Evolutionary conservation across 495 filamentous ascomycete genomes (phyloP), one percentile per base, ranked within the genome.

Genomic region (Xylaria castorea): DNA sequence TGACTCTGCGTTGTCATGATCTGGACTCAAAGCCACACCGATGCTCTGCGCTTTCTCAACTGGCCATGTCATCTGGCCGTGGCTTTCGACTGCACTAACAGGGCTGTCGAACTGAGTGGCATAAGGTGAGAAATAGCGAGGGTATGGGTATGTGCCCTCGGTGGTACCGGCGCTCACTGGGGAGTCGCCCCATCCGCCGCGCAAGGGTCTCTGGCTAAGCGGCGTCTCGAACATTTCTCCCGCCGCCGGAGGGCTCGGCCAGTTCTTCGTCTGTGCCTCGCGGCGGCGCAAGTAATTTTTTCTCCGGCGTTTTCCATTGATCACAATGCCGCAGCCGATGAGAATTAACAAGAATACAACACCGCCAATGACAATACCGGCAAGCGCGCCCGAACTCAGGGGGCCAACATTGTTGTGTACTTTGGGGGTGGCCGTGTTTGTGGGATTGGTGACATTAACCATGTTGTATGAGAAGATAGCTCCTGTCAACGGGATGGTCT

Each of bases 311-410:
- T 85, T 86, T 32, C 87, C 86, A 61, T 81, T 83, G 68, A 83
- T 80, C 20, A 89, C 79, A 60, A 88, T 80, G 68, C 78, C 81
- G 70, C 80, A 84, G 60, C 86, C 86, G 22, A 75, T 42, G 1
- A 84, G 16, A n/a, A 74, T 71, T 18, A 88, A 81, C 68, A 87
- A 51, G 1, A 85, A 68, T n/a, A 82, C 76, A 2, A 88, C 69
- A 1, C 77, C 83, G n/a, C 81, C 86, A 64, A 86, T 80, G 44
- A 82, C 85, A 50, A 89, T 84, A 71, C 87, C 87, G 11, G 87
- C 84, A 51, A 87, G 84, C 1, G 84, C 84, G 16, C 85, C 87
- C 27, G 86, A 79, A 6, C 79, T 81, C 18, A 89, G 72, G 0
- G 85, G 82, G 14, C 84, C 82, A 11, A 67, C 63, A 12, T 16